These are phyloP conservation scores for Paracamarosporium sp. DNA, from an alignment of 2,329 filamentous ascomycete genomes.

Conservation along the genomic window DNA sequence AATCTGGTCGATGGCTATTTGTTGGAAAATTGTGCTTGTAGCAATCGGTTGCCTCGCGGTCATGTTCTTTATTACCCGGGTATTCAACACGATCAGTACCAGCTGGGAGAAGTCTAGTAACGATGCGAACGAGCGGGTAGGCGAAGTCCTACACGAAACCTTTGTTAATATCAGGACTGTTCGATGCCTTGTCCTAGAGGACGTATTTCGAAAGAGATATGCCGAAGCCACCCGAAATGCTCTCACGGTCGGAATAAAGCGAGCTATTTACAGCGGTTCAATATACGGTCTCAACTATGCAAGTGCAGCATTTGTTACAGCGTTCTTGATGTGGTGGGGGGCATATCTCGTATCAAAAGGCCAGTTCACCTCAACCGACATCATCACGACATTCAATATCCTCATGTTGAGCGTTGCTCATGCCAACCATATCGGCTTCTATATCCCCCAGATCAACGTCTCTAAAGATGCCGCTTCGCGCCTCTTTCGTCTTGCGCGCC, in stretches of 20 bases:
- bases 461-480: constrained; percentile 75
- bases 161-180: constrained; percentile 83
- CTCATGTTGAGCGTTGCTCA: constrained; percentile 84
- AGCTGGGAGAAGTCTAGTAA: constrained; percentile 77
- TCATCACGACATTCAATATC: constrained; percentile 80
- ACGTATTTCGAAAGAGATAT: constrained; percentile 72
- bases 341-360: constrained; percentile 65
- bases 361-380: constrained; percentile 60
- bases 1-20: constrained; percentile 74
- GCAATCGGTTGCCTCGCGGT: constrained; percentile 72
- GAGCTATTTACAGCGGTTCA: constrained; percentile 71
- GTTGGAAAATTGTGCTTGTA: constrained; percentile 83
- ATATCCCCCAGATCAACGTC: constrained; percentile 81
- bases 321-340: constrained; percentile 85
- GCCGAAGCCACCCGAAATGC: constrained; percentile 57
- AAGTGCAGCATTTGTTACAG: constrained; percentile 73
- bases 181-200: constrained; percentile 75
- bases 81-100: constrained; percentile 69
- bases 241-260: constrained; percentile 67
- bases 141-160: constrained; percentile 73
- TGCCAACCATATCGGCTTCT: constrained; percentile 71
- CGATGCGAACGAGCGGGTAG: constrained; percentile 65
- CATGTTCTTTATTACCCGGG: constrained; percentile 69
- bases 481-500: constrained; percentile 71
- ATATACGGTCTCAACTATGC: constrained; percentile 82